A percentile compares a stretch with the other conserved stretches of the same genome.
These are phyloP conservation scores for Nannochloris sp. DNA, from an alignment of 139 green algal species.

Conservation along the genomic window DNA sequence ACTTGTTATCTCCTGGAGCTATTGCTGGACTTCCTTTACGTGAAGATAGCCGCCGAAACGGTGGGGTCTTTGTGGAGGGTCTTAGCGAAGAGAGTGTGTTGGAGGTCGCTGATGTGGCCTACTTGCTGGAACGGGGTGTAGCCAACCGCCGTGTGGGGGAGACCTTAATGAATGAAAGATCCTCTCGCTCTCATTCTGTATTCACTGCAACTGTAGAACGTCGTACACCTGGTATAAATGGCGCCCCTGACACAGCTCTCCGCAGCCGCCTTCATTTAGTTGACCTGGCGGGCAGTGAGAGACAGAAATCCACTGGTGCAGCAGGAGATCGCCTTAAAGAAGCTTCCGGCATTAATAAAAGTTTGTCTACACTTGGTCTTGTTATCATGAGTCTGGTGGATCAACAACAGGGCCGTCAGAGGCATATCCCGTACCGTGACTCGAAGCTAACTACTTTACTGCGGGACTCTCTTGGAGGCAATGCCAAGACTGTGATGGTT, in stretches of 20 bases:
- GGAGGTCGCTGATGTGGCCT: conserved; percentile 67
- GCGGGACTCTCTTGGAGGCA: conserved; percentile 90
- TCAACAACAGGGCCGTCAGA: conserved; percentile 35
- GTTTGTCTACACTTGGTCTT: conserved; percentile 62
- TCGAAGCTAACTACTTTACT: conserved; percentile 94
- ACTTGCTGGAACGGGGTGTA: conserved; percentile 56
- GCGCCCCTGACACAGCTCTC: conserved; percentile 41
- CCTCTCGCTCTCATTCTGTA: conserved; percentile 80
- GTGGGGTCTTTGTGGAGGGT: conserved; percentile 74
- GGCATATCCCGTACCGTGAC: conserved; percentile 94
- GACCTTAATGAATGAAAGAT: conserved; percentile 84
- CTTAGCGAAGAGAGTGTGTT: conserved; percentile 48
- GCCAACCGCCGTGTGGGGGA: conserved; percentile 62
- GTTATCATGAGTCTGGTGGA: conserved; percentile 87
- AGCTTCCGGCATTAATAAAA: conserved; percentile 93
- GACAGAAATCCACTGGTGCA: conserved; percentile 59
- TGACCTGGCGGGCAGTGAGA: conserved; percentile 92
- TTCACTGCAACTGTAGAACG: conserved; percentile 71
- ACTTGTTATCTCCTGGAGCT: conserved; percentile 82
- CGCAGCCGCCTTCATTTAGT: conserved; percentile 83
- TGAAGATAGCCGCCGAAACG: conserved; percentile 57
- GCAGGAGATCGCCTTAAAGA: conserved; percentile 85
- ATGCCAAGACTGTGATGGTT: conserved; percentile 91
- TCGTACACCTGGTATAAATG: conserved; percentile 25
- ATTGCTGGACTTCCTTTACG: conserved; percentile 76